phyloP scores from a whole-genome alignment of 495 filamentous ascomycete species.

The Neurospora sp. region DNA sequence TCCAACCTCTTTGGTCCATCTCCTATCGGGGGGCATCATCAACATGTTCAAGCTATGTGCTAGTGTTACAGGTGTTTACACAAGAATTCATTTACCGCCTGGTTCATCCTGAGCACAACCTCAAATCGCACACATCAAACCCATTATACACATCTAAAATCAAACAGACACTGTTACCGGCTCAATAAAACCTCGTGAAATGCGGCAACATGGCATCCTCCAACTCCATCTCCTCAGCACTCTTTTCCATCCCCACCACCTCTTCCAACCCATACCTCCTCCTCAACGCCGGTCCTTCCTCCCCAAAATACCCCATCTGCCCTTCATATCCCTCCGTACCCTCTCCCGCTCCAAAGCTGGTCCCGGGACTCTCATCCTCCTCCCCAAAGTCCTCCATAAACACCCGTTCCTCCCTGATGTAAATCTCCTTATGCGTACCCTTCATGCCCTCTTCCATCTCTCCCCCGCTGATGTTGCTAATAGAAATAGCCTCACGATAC shows the following conservation, averaged over 20 bases:
- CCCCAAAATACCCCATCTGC: not conserved
- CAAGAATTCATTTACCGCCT: not conserved
- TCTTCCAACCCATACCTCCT: not conserved
- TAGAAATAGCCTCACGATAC: not conserved
- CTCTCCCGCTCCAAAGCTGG: not conserved
- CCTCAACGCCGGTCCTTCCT: not conserved
- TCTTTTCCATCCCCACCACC: not conserved
- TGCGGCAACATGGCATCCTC: not conserved
- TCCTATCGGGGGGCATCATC: not conserved
- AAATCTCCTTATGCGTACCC: not conserved
- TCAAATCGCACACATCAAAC: not conserved
- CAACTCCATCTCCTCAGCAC: not conserved
- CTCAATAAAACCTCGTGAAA: not conserved
- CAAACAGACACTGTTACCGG: not conserved
- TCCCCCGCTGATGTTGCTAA: not conserved
- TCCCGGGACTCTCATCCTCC: not conserved
- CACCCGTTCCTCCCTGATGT: not conserved
- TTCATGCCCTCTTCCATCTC: not conserved
- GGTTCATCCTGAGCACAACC: not conserved
- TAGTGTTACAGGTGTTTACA: not conserved
- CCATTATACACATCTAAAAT: not conserved
- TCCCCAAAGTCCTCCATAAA: not conserved
- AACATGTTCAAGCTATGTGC: not conserved
- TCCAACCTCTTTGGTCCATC: not conserved
- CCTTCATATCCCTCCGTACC: not conserved